phyloP scores from a whole-genome alignment of 1,284 basidiomycete genomes.

The Fomitopsis schrenkii region DNA sequence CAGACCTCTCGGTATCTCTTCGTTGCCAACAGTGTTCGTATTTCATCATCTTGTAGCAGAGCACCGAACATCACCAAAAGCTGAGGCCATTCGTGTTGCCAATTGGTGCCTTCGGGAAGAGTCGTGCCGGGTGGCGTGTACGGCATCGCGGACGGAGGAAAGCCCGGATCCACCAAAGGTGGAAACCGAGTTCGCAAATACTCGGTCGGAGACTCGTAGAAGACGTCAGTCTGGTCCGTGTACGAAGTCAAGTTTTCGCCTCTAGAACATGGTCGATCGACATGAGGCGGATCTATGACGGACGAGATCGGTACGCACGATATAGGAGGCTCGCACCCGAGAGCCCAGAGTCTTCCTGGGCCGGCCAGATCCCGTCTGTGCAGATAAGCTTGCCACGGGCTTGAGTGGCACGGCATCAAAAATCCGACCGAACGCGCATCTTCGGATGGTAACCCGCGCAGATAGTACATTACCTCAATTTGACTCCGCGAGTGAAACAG shows the following conservation, averaged over 20 bases:
- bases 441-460: constrained; percentile 46
- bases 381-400: constrained; percentile 89
- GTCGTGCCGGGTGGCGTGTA: constrained; percentile 47
- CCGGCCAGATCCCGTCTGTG: constrained; percentile 62
- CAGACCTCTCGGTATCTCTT: constrained; percentile 69
- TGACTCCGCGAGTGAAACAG: constrained; percentile 77
- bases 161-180: constrained; percentile 49
- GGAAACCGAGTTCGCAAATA: constrained; percentile 74
- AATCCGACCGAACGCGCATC: constrained; percentile 70
- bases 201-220: constrained; percentile 69
- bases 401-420: constrained; percentile 98
- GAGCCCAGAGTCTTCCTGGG: constrained; percentile 64
- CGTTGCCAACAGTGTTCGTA: constrained; percentile 45
- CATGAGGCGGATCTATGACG: constrained; percentile 4
- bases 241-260: constrained; percentile 53
- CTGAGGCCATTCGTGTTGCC: constrained; percentile 77
- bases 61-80: constrained; percentile 80
- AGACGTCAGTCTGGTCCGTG: constrained; percentile 80
- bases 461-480: constrained; percentile 64
- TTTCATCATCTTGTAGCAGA: constrained; percentile 50
- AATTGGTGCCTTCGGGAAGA: constrained; percentile 27
- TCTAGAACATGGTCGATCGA: constrained; percentile 30
- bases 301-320: constrained; percentile 41
- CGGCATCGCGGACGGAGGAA: constrained; percentile 63
- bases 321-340: constrained; percentile 90